A percentile compares a stretch with the other conserved stretches of the same genome.
phyloP scores from a whole-genome alignment of 2,329 filamentous ascomycete species.

The Pseudodiploospora longispora region DNA sequence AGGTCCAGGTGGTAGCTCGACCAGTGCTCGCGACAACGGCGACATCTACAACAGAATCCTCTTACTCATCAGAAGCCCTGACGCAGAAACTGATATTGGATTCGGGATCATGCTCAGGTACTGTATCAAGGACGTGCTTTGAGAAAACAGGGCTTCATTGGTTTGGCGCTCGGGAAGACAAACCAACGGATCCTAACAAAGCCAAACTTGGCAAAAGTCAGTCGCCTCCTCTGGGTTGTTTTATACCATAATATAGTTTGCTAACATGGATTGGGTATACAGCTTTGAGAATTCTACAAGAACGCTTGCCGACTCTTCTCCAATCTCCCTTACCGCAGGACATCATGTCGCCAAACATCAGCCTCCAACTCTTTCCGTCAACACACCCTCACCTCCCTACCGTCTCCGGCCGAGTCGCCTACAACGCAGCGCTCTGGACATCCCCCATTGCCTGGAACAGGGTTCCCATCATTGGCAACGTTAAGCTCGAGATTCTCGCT shows the following conservation, averaged over 20 bases:
- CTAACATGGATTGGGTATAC: not conserved
- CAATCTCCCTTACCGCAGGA: slow-evolving; percentile 63
- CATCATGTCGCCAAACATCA: slow-evolving; percentile 67
- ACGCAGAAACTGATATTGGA: slow-evolving; percentile 2
- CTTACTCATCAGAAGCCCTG: slow-evolving; percentile 1
- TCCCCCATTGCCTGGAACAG: slow-evolving; percentile 93
- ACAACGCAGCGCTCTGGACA: slow-evolving; percentile 91
- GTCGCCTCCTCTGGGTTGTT: slow-evolving; percentile 15
- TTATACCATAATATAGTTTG: too few species aligned
- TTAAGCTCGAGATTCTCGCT: slow-evolving; percentile 77
- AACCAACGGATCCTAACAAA: slow-evolving; percentile 47
- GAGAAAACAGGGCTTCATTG: slow-evolving; percentile 22
- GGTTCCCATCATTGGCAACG: slow-evolving; percentile 83
- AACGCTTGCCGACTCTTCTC: slow-evolving; percentile 58
- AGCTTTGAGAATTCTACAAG: slow-evolving; percentile 59
- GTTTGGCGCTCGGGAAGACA: slow-evolving; percentile 20
- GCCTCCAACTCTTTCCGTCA: slow-evolving; percentile 61
- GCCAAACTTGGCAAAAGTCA: slow-evolving; percentile 56
- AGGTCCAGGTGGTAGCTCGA: slow-evolving; percentile 17
- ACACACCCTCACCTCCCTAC: slow-evolving; percentile 84
- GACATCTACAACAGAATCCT: too few species aligned
- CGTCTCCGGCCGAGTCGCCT: slow-evolving; percentile 85
- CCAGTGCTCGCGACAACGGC: slow-evolving; percentile 3
- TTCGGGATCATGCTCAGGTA: slow-evolving; percentile 2
- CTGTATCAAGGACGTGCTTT: slow-evolving; percentile 21